A percentile compares a stretch with the other conserved stretches of the same genome.
Evolutionary conservation across 345 rosid genomes (phyloP).

Genomic region (Citropsis articulata): DNA sequence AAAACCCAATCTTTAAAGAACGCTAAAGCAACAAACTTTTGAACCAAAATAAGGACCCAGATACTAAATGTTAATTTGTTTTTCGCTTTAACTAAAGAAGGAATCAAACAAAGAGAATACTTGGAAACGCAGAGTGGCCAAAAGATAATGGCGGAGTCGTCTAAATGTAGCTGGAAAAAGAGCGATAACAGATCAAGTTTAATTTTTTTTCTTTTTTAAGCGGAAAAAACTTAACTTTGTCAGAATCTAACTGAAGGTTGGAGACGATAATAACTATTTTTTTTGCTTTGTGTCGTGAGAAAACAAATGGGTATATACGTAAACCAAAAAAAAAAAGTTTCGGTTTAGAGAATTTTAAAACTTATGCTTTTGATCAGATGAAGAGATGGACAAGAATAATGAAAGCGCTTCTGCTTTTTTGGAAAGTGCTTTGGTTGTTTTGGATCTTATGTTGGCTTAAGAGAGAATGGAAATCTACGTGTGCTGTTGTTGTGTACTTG

Average conservation of each 20-base stretch:
- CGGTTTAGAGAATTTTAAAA: neutral
- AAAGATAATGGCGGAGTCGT: conserved; percentile 22
- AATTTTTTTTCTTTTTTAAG: neutral
- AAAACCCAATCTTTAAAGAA: conserved; percentile 13
- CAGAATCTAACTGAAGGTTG: conserved; percentile 26
- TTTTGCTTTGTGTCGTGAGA: neutral
- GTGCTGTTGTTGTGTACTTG: neutral
- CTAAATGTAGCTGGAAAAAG: conserved; percentile 32
- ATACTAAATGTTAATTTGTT: neutral
- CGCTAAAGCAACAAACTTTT: conserved; percentile 13
- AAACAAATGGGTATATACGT: neutral
- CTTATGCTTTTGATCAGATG: neutral
- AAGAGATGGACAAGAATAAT: neutral
- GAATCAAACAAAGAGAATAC: neutral
- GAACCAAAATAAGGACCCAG: conserved; percentile 5
- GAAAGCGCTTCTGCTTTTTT: neutral
- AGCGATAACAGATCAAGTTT: conserved; percentile 18
- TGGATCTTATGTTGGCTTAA: conserved; percentile 19
- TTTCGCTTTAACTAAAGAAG: neutral
- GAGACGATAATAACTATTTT: conserved; percentile 25
- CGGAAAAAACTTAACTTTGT: conserved; percentile 18
- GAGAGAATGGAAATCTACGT: neutral
- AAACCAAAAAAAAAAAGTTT: too few species aligned
- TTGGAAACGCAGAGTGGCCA: conserved; percentile 19
- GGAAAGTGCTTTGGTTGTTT: conserved; percentile 8